Percentiles rank a stretch among this genome's conserved stretches.
phyloP scores from a whole-genome alignment of 805 yeast genomes.

The Candida tallmaniae region DNA sequence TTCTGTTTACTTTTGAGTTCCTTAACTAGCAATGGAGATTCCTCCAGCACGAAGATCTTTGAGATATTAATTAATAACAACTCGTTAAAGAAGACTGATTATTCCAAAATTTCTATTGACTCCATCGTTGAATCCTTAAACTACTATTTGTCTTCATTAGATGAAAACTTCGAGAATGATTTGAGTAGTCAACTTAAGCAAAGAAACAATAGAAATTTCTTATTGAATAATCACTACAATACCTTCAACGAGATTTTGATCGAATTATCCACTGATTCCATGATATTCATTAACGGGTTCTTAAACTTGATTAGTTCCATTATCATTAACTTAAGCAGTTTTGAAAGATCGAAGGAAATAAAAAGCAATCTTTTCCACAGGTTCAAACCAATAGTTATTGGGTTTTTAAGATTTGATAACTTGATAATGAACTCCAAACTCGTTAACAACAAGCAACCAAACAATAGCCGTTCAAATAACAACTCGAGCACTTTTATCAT shows the following conservation, averaged over 20 bases:
- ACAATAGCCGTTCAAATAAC: conserved; percentile 3
- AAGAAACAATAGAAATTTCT: conserved; percentile 32
- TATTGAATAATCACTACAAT: conserved; percentile 16
- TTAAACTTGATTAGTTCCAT: conserved; percentile 53
- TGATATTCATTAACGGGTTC: conserved; percentile 69
- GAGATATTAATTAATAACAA: conserved; percentile 30
- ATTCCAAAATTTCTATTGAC: conserved; percentile 50
- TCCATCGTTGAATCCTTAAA: conserved; percentile 50
- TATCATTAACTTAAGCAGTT: conserved; percentile 22
- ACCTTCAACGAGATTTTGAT: conserved; percentile 33
- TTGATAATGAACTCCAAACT: conserved; percentile 18
- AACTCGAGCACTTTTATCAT: conserved; percentile 21
- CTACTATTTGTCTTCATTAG: conserved; percentile 47
- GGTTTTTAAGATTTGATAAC: conserved; percentile 39
- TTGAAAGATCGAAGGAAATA: conserved; percentile 22
- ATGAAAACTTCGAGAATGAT: conserved; percentile 34
- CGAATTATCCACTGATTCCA: conserved; percentile 76
- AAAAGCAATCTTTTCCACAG: conserved; percentile 25
- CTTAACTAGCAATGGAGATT: conserved; percentile 55
- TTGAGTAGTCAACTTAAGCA: conserved; percentile 23
- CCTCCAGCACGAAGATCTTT: conserved; percentile 42
- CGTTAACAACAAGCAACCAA: conserved; percentile 5
- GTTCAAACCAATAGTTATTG: conserved; percentile 28
- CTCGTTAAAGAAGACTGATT: conserved; percentile 32
- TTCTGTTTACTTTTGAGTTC: conserved; percentile 77